Conservation (phyloP, 2,329 filamentous ascomycete species). For the Fusarium siculi region DNA sequence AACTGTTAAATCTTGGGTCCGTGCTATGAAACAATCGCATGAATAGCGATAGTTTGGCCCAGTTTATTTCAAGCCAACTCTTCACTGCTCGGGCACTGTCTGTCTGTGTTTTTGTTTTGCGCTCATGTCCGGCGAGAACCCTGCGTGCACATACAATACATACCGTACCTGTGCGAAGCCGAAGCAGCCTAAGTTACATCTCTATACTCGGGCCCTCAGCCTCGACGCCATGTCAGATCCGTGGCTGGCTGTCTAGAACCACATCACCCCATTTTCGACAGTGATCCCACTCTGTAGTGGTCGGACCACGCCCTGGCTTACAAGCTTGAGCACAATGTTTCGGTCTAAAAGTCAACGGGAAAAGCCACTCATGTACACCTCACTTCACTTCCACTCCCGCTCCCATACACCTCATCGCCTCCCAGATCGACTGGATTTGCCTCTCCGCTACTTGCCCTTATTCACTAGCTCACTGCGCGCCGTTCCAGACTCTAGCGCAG, state of each 20-base stretch:
- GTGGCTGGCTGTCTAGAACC: slow-evolving; percentile 14
- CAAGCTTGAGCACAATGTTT: not conserved
- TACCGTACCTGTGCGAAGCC: not conserved
- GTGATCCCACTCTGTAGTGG: not conserved
- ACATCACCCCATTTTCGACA: slow-evolving; percentile 3
- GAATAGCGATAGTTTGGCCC: not conserved
- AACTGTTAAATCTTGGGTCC: not conserved
- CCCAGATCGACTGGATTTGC: not conserved
- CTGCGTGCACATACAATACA: not conserved
- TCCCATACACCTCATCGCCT: slow-evolving; percentile 6
- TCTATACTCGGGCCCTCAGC: slow-evolving; percentile 9
- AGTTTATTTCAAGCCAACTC: not conserved
- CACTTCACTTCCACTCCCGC: slow-evolving; percentile 1
- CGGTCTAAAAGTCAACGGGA: not conserved
- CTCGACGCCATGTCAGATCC: slow-evolving; percentile 25
- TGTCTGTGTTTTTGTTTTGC: not conserved
- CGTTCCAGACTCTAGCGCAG: slow-evolving; percentile 19
- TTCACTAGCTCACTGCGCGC: slow-evolving; percentile 2
- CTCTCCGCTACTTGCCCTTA: not conserved
- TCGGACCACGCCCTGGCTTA: not conserved
- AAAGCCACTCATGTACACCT: slow-evolving; percentile 11
- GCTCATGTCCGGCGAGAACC: not conserved
- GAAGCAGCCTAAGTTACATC: not conserved
- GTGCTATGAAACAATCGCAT: not conserved
- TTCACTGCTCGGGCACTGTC: not conserved